These are phyloP conservation scores for Pterulicium gracile DNA, from an alignment of 1,284 basidiomycete species.

Conservation along the genomic window DNA sequence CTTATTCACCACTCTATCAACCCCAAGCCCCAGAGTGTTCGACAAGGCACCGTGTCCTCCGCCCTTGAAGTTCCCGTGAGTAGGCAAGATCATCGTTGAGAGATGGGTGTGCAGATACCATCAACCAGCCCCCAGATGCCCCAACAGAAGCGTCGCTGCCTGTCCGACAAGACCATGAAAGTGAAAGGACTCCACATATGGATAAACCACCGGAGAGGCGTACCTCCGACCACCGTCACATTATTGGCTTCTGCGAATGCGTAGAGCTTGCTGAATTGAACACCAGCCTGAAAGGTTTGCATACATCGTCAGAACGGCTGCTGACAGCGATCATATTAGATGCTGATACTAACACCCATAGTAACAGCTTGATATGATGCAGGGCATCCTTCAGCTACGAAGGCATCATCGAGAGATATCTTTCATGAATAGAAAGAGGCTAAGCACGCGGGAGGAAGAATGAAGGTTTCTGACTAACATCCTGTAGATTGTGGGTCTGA, in stretches of 20 bases:
- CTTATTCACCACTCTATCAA: slow-evolving; percentile 29
- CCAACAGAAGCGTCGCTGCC: slow-evolving; percentile 22
- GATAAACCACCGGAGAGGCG: neutral
- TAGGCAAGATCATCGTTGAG: neutral
- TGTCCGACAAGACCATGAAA: slow-evolving; percentile 8
- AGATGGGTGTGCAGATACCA: slow-evolving; percentile 11
- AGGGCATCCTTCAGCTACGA: slow-evolving; percentile 10
- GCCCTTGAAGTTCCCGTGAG: slow-evolving; percentile 20
- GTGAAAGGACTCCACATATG: neutral
- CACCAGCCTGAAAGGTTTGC: slow-evolving; percentile 13
- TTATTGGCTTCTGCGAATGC: slow-evolving; percentile 19
- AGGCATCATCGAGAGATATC: slow-evolving; percentile 8
- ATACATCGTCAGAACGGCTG: neutral
- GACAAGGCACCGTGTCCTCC: slow-evolving; percentile 36
- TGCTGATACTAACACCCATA: slow-evolving; percentile 12
- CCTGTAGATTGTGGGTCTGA: slow-evolving; percentile 11
- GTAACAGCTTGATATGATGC: slow-evolving; percentile 10
- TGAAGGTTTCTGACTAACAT: slow-evolving; percentile 7
- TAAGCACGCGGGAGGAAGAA: neutral
- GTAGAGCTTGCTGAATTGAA: slow-evolving; percentile 15
- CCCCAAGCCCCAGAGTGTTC: slow-evolving; percentile 24
- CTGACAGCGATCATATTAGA: neutral
- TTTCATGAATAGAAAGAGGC: slow-evolving; percentile 1
- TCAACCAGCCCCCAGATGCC: slow-evolving; percentile 19
- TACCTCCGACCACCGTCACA: slow-evolving; percentile 19